phyloP scores from a whole-genome alignment of 208 protist genomes.

The Leishmania lainsoni region DNA sequence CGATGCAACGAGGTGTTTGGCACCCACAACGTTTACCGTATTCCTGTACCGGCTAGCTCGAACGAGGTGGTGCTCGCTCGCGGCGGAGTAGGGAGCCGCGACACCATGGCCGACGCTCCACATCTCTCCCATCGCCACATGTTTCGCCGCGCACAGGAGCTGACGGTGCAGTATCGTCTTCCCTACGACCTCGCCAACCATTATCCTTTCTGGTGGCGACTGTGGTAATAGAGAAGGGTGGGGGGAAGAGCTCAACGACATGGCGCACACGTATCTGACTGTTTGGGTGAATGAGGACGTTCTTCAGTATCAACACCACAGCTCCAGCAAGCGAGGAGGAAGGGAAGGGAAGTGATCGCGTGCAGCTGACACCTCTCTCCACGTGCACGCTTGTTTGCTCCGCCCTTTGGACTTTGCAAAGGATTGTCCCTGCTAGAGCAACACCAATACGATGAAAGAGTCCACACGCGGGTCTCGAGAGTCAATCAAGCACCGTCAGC shows the following conservation, averaged over 20 bases:
- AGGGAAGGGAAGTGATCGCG: background rate
- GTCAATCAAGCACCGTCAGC: background rate
- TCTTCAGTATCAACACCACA: background rate
- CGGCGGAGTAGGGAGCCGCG: slow-evolving; percentile 19
- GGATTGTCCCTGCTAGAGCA: background rate
- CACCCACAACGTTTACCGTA: slow-evolving; percentile 57
- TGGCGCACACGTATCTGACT: background rate
- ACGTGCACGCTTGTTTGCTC: background rate
- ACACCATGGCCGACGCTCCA: slow-evolving; percentile 12
- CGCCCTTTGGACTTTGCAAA: background rate
- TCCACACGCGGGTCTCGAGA: background rate
- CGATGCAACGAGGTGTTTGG: slow-evolving; percentile 63
- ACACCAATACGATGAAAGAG: background rate
- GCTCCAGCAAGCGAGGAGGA: background rate
- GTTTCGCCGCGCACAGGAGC: slow-evolving; percentile 52
- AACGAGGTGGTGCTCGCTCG: slow-evolving; percentile 83
- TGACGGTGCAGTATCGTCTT: slow-evolving; percentile 58
- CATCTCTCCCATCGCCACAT: slow-evolving; percentile 63
- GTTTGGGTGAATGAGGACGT: background rate
- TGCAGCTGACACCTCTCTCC: background rate
- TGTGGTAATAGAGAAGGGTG: slow-evolving; percentile 45
- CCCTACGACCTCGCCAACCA: slow-evolving; percentile 75
- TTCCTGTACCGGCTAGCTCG: slow-evolving; percentile 60
- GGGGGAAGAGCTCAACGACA: background rate
- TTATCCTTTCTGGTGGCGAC: slow-evolving; percentile 82